Percentiles rank a stretch among this genome's conserved stretches.
Conservation (phyloP, 192 early-diverging fungal genomes). For the Backusella liffmaniae region DNA sequence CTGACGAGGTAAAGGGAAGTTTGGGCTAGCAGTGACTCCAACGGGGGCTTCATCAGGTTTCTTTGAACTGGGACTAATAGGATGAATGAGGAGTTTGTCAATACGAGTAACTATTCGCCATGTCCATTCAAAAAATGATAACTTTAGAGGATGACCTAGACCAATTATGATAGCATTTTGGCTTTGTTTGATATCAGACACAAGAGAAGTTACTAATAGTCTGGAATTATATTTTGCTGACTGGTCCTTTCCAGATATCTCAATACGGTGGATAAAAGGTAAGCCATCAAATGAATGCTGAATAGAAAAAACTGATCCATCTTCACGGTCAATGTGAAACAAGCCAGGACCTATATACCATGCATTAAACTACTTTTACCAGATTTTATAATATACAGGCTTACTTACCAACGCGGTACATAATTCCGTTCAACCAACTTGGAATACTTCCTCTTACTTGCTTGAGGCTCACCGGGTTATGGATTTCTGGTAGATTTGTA, state of each 20-base stretch:
- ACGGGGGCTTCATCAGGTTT: not conserved
- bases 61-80: not conserved
- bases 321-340: slow-evolving; percentile 20
- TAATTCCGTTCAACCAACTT: slow-evolving; percentile 48
- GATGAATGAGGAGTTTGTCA: not conserved
- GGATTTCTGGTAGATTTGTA: slow-evolving; percentile 36
- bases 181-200: slow-evolving; percentile 6
- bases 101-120: not conserved
- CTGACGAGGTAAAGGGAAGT: slow-evolving; percentile 25
- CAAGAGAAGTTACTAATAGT: slow-evolving; percentile 15
- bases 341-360: slow-evolving; percentile 27
- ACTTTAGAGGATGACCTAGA: slow-evolving; percentile 15
- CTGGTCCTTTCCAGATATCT: slow-evolving; percentile 13
- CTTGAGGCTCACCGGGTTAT: slow-evolving; percentile 22
- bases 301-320: slow-evolving; percentile 26
- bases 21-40: slow-evolving; percentile 31
- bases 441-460: slow-evolving; percentile 44
- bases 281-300: slow-evolving; percentile 37
- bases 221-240: slow-evolving; percentile 28
- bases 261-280: slow-evolving; percentile 30
- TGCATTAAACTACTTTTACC: not conserved
- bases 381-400: not conserved
- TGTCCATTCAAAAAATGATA: slow-evolving; percentile 6
- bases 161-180: not conserved
- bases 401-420: slow-evolving; percentile 46